phyloP scores from a whole-genome alignment of 805 yeast species.

The Starmerella tilneyi region DNA sequence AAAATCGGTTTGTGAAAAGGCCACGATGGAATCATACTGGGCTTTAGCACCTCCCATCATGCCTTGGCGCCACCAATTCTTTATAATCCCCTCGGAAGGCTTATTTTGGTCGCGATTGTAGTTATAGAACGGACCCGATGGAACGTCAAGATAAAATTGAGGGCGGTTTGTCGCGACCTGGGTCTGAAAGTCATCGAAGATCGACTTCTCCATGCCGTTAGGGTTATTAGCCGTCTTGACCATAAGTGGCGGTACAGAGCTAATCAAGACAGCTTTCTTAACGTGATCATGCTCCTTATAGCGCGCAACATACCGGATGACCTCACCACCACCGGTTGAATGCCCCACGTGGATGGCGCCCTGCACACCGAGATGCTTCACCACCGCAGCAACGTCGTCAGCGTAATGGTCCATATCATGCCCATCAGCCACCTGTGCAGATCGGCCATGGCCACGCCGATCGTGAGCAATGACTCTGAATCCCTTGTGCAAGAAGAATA shows the following conservation, averaged over 20 bases:
- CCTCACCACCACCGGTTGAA: conserved; percentile 12
- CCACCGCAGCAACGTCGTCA: conserved; percentile 3
- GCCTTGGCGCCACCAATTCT: conserved; percentile 15
- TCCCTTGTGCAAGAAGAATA: conserved; percentile 9
- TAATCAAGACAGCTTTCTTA: conserved; percentile 6
- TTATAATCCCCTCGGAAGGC: conserved; percentile 3
- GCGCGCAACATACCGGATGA: conserved; percentile 6
- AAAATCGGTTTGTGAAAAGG: conserved; percentile 10
- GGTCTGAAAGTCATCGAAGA: conserved; percentile 4
- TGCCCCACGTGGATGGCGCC: conserved; percentile 12
- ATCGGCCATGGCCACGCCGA: conserved; percentile 13
- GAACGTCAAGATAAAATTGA: conserved; percentile 1
- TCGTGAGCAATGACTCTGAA: conserved; percentile 11
- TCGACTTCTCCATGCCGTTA: background rate
- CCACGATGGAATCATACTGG: conserved; percentile 6
- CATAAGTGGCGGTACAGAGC: conserved; percentile 7
- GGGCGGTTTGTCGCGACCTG: conserved; percentile 2
- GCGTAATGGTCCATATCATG: conserved; percentile 13
- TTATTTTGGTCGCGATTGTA: conserved; percentile 26
- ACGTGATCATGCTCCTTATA: conserved; percentile 5
- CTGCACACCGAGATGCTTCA: conserved; percentile 5
- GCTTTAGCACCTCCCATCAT: conserved; percentile 7
- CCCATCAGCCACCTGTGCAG: conserved; percentile 4
- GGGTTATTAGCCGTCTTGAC: conserved; percentile 4
- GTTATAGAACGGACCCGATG: conserved; percentile 25